A percentile compares a stretch with the other conserved stretches of the same genome.
Evolutionary conservation across 129 eudicot species (phyloP).

Genomic region (Helianthus tuberosus): DNA sequence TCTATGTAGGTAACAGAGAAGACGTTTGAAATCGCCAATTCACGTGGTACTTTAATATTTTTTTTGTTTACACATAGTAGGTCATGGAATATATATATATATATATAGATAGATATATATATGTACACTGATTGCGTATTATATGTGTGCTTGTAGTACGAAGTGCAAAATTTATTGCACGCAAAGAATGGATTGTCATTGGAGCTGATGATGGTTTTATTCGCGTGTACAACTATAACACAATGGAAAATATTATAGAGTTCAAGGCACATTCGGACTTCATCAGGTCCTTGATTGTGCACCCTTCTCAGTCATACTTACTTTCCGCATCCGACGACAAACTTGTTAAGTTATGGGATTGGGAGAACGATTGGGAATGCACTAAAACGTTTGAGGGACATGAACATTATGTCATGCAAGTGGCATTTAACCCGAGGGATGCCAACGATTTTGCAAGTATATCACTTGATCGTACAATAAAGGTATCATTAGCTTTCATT

Average conservation of each 20-base stretch:
- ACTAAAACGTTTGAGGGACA: conserved; percentile 56
- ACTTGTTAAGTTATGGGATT: conserved; percentile 59
- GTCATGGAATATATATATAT: background rate
- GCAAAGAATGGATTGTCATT: conserved; percentile 51
- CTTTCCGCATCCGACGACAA: conserved; percentile 61
- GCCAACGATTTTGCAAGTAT: conserved; percentile 30
- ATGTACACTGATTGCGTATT: background rate
- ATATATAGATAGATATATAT: too few relatives aligned
- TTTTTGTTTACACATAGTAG: background rate
- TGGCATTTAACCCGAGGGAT: conserved; percentile 51
- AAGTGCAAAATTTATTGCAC: conserved; percentile 43
- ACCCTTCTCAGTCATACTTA: conserved; percentile 53
- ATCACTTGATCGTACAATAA: conserved; percentile 50
- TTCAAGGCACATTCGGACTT: conserved; percentile 27
- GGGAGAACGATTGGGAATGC: conserved; percentile 65
- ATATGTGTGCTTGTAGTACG: conserved; percentile 37
- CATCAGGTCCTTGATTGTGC: conserved; percentile 27
- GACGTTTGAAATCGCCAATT: conserved; percentile 60
- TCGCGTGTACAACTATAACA: conserved; percentile 57
- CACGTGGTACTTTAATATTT: conserved; percentile 50
- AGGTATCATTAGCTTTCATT: conserved; percentile 38
- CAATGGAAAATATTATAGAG: conserved; percentile 36
- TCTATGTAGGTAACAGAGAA: conserved; percentile 58
- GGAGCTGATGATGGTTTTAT: conserved; percentile 56
- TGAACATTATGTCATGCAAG: conserved; percentile 56